Conservation (phyloP, 2,329 filamentous ascomycete genomes). For the Arthroderma uncinatum region DNA sequence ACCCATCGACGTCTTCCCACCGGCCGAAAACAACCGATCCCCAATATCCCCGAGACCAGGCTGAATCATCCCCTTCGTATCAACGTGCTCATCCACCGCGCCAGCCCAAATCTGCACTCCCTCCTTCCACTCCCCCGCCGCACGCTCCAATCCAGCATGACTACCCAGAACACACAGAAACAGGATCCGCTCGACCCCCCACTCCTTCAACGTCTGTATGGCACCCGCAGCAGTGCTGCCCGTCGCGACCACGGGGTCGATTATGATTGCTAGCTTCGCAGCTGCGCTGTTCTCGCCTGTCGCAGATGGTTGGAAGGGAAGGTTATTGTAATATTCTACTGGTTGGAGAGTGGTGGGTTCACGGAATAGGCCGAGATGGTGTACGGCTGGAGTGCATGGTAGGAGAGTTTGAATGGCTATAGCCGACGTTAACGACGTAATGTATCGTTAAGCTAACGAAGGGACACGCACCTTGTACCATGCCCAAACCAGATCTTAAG, state of each 20-base stretch:
- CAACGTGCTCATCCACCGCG: slow-evolving; percentile 61
- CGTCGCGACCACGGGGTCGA: slow-evolving; percentile 89
- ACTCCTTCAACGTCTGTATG: slow-evolving; percentile 78
- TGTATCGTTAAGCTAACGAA: background rate
- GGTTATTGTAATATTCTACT: slow-evolving; percentile 97
- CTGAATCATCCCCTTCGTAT: slow-evolving; percentile 76
- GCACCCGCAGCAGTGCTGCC: slow-evolving; percentile 82
- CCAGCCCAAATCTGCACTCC: slow-evolving; percentile 60
- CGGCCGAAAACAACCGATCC: slow-evolving; percentile 76
- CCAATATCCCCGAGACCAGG: slow-evolving; percentile 85
- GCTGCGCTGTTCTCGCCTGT: slow-evolving; percentile 31
- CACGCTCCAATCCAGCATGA: slow-evolving; percentile 55
- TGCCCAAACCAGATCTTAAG: slow-evolving; percentile 79
- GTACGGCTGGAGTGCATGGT: slow-evolving; percentile 65
- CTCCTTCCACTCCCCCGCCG: slow-evolving; percentile 64
- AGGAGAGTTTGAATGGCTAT: slow-evolving; percentile 71
- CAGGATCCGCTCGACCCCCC: slow-evolving; percentile 75
- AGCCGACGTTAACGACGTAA: background rate
- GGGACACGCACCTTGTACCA: slow-evolving; percentile 59
- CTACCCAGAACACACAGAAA: slow-evolving; percentile 67
- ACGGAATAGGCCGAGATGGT: slow-evolving; percentile 91
- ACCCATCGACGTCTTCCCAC: slow-evolving; percentile 50
- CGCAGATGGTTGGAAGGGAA: slow-evolving; percentile 49
- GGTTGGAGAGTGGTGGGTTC: slow-evolving; percentile 77
- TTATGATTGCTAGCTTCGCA: slow-evolving; percentile 62